Evolutionary conservation across 2,329 filamentous ascomycete species (phyloP).

Genomic region (Alternaria sp.): DNA sequence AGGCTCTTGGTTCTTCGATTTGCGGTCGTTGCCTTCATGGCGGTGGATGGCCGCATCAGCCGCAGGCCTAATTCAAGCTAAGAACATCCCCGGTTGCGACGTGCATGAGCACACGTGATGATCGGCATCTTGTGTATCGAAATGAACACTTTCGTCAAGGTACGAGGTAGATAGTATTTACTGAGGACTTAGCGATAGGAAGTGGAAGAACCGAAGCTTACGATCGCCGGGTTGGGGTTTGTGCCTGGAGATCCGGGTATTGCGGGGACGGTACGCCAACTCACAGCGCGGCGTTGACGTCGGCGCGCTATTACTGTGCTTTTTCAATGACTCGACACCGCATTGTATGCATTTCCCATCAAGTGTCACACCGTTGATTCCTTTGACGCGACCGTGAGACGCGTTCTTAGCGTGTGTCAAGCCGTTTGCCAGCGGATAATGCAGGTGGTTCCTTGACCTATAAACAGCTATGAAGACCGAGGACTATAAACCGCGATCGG

Average conservation of each 20-base stretch:
- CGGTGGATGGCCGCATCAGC: slow-evolving; percentile 27
- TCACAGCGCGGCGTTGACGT: slow-evolving; percentile 16
- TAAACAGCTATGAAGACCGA: slow-evolving; percentile 33
- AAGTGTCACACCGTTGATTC: slow-evolving; percentile 4
- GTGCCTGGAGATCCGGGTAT: slow-evolving; percentile 13
- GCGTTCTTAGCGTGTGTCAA: slow-evolving; percentile 16
- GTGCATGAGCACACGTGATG: slow-evolving; percentile 43
- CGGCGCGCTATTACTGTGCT: slow-evolving; percentile 10
- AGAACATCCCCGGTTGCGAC: slow-evolving; percentile 21
- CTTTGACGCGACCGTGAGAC: slow-evolving; percentile 22
- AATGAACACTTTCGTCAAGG: not conserved
- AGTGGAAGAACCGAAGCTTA: slow-evolving; percentile 1
- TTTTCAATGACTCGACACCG: slow-evolving; percentile 4
- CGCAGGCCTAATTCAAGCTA: slow-evolving; percentile 28
- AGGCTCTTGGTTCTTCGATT: slow-evolving; percentile 4
- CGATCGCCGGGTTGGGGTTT: not conserved
- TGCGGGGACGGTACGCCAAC: slow-evolving; percentile 24
- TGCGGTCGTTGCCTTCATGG: slow-evolving; percentile 7
- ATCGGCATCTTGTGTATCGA: slow-evolving; percentile 15
- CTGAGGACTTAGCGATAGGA: slow-evolving; percentile 3
- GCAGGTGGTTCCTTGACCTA: slow-evolving; percentile 21
- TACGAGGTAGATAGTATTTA: not conserved
- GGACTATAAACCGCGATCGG: slow-evolving; percentile 23
- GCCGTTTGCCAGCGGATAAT: slow-evolving; percentile 20
- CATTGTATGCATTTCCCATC: slow-evolving; percentile 1